Conservation (phyloP, 768 basidiomycete genomes). For the Lactarius hatsudake region DNA sequence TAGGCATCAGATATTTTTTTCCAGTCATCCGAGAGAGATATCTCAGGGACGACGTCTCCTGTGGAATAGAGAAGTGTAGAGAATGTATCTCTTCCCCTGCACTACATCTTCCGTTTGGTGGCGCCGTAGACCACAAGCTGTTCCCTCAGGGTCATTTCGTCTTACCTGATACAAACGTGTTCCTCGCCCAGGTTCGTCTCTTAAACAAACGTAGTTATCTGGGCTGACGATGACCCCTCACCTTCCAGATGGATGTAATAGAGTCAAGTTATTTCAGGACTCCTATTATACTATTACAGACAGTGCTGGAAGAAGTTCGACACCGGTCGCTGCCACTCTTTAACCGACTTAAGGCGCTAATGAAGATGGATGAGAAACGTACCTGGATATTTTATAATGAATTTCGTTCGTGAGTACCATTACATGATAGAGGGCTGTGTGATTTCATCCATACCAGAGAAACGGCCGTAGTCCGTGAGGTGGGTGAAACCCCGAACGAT, state of each 20-base stretch:
- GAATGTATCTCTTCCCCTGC: slow-evolving; percentile 48
- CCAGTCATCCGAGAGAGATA: slow-evolving; percentile 88
- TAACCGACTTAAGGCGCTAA: slow-evolving; percentile 84
- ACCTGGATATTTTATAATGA: slow-evolving; percentile 88
- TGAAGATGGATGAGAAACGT: slow-evolving; percentile 82
- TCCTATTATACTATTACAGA: slow-evolving; percentile 90
- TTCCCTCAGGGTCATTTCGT: slow-evolving; percentile 75
- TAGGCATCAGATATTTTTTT: not conserved
- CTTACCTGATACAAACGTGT: slow-evolving; percentile 93
- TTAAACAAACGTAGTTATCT: not conserved
- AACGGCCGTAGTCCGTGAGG: slow-evolving; percentile 74
- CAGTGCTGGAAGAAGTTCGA: slow-evolving; percentile 93
- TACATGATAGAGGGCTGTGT: not conserved
- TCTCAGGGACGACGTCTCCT: slow-evolving; percentile 86
- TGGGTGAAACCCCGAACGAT: slow-evolving; percentile 86
- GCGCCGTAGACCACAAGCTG: slow-evolving; percentile 52
- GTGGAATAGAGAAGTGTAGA: slow-evolving; percentile 73
- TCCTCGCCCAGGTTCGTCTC: slow-evolving; percentile 73
- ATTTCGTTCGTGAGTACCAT: slow-evolving; percentile 63
- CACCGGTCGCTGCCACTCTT: slow-evolving; percentile 91
- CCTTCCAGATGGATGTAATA: slow-evolving; percentile 84
- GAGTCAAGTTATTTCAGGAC: slow-evolving; percentile 71
- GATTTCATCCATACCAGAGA: slow-evolving; percentile 45
- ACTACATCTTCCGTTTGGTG: slow-evolving; percentile 55
- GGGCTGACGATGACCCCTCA: not conserved